Percentiles rank a stretch among this genome's conserved stretches.
Conservation (phyloP, 2,329 filamentous ascomycete species). For the Botrytis byssoidea region DNA sequence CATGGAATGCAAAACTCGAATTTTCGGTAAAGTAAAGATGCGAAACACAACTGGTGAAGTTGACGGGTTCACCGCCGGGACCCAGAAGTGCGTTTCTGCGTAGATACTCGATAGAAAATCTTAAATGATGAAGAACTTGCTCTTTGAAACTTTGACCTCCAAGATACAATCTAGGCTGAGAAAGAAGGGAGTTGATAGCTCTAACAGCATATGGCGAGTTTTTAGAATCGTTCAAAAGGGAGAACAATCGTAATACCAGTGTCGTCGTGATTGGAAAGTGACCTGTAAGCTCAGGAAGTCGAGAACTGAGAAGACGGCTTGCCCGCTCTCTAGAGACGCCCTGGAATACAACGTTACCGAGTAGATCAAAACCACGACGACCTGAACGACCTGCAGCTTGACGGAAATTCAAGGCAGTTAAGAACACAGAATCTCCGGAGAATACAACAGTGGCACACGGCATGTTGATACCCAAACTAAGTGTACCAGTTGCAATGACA, state of each 20-base stretch:
- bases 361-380: conserved; percentile 74
- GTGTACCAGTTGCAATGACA: conserved; percentile 72
- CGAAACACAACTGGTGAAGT: conserved; percentile 68
- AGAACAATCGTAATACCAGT: conserved; percentile 66
- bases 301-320: conserved; percentile 68
- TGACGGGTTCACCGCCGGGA: conserved; percentile 59
- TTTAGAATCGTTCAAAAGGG: conserved; percentile 64
- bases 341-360: conserved; percentile 80
- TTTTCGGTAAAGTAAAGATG: conserved; percentile 78
- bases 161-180: conserved; percentile 67
- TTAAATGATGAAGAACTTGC: conserved; percentile 70
- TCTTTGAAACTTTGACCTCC: conserved; percentile 67
- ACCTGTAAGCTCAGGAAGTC: conserved; percentile 70
- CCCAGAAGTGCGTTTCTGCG: conserved; percentile 66
- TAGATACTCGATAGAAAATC: conserved; percentile 80
- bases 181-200: conserved; percentile 65
- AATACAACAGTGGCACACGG: conserved; percentile 82
- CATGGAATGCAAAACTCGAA: conserved; percentile 73
- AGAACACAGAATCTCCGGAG: conserved; percentile 67
- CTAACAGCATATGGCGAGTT: conserved; percentile 60
- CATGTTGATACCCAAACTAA: conserved; percentile 79
- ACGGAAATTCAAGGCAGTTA: conserved; percentile 73
- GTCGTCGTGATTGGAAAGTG: conserved; percentile 78
- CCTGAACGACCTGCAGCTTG: conserved; percentile 77
- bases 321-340: conserved; percentile 60